Evolutionary conservation across 257 asterid genomes (phyloP).

Genomic region (Vinca minor): DNA sequence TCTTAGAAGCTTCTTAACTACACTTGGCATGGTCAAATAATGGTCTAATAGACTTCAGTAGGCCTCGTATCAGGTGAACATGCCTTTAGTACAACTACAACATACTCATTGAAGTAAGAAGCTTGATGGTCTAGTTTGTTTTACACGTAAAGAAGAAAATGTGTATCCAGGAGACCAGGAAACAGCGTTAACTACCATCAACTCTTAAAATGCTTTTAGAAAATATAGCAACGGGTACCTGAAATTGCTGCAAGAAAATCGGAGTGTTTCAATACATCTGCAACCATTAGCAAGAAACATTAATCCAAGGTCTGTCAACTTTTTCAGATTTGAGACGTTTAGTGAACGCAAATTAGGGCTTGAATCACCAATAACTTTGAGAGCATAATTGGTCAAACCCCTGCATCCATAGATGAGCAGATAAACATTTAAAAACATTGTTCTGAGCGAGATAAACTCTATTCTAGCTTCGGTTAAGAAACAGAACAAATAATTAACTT

Average conservation of each 20-base stretch:
- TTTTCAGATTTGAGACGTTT: constrained; percentile 49
- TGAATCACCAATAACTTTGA: constrained; percentile 44
- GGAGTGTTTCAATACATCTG: constrained; percentile 45
- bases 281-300: constrained; percentile 72
- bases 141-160: not conserved
- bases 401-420: constrained; percentile 47
- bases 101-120: too few species aligned
- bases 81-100: too few species aligned
- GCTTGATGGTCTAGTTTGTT: not conserved
- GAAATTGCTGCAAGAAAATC: constrained; percentile 51
- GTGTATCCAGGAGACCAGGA: too few species aligned
- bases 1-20: too few species aligned
- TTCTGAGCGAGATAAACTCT: not conserved
- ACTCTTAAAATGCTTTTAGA: not conserved
- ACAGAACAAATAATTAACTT: constrained; percentile 33
- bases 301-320: constrained; percentile 59
- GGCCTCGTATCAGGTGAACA: too few species aligned
- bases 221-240: constrained; percentile 37
- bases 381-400: constrained; percentile 51
- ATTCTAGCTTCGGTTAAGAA: too few species aligned
- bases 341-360: constrained; percentile 52
- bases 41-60: too few species aligned
- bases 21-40: too few species aligned
- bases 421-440: constrained; percentile 1
- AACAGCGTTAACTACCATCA: too few species aligned